phyloP scores from a whole-genome alignment of 169 alveolate genomes.

The Cryptosporidium meleagridis region DNA sequence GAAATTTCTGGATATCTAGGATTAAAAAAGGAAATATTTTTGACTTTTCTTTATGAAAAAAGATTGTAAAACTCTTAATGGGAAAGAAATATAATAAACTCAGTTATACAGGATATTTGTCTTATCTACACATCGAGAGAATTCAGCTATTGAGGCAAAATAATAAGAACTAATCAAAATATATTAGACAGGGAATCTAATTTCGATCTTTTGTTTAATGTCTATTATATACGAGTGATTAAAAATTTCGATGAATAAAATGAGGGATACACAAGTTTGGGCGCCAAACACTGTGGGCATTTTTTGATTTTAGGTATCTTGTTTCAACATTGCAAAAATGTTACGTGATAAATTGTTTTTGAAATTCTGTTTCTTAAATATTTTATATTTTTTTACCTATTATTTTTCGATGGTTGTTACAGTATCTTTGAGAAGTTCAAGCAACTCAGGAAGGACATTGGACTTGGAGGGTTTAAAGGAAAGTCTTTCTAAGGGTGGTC shows the following conservation, averaged over 20 bases:
- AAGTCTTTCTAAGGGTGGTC: constrained; percentile 6
- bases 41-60: background rate
- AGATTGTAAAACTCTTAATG: background rate
- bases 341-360: background rate
- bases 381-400: background rate
- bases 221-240: background rate
- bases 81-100: background rate
- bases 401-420: constrained; percentile 39
- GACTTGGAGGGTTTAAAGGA: constrained; percentile 14
- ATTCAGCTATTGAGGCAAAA: background rate
- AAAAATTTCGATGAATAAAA: background rate
- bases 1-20: background rate
- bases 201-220: background rate
- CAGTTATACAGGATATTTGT: background rate
- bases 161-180: background rate
- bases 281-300: constrained; percentile 1
- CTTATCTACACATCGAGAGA: background rate
- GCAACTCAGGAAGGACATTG: background rate
- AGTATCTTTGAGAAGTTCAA: constrained; percentile 5
- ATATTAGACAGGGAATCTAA: background rate
- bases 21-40: background rate
- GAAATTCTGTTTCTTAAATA: background rate
- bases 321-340: background rate
- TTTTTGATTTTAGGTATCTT: background rate
- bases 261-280: background rate